Percentiles rank a stretch among this genome's conserved stretches.
These are phyloP conservation scores for Maudiozyma serrabonitensis DNA, from an alignment of 805 yeast species.

Conservation along the genomic window DNA sequence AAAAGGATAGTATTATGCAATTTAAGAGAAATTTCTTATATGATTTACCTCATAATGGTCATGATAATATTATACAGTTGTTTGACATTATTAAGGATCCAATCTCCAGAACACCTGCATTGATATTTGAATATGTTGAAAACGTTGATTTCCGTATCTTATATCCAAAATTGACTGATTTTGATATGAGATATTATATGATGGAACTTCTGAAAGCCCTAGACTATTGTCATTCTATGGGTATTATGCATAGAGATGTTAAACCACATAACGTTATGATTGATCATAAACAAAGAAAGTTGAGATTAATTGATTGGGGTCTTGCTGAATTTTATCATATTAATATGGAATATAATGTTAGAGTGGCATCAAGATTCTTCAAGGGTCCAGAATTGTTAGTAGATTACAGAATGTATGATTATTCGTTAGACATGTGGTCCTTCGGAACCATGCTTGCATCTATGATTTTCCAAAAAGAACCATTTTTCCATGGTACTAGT, in stretches of 20 bases:
- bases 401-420: conserved; percentile 80
- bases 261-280: conserved; percentile 96
- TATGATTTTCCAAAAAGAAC: conserved; percentile 81
- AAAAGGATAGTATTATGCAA: conserved; percentile 18
- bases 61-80: conserved; percentile 65
- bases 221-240: conserved; percentile 88
- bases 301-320: conserved; percentile 92
- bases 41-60: conserved; percentile 28
- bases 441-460: conserved; percentile 91
- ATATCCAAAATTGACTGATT: conserved; percentile 66
- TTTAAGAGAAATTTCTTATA: conserved; percentile 21
- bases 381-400: conserved; percentile 90
- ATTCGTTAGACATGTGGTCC: conserved; percentile 88
- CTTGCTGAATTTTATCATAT: conserved; percentile 89
- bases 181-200: conserved; percentile 76
- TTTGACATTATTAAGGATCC: conserved; percentile 78
- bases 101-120: conserved; percentile 72
- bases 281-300: conserved; percentile 59
- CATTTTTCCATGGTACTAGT: conserved; percentile 85
- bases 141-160: conserved; percentile 75
- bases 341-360: conserved; percentile 79
- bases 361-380: conserved; percentile 88
- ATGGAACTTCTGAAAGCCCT: conserved; percentile 72
- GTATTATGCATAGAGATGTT: conserved; percentile 92
- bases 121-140: conserved; percentile 75